Percentiles rank a stretch among this genome's conserved stretches.
phyloP scores from a whole-genome alignment of 352 stramenopile genomes.

The Thalassiosira pacifica region DNA sequence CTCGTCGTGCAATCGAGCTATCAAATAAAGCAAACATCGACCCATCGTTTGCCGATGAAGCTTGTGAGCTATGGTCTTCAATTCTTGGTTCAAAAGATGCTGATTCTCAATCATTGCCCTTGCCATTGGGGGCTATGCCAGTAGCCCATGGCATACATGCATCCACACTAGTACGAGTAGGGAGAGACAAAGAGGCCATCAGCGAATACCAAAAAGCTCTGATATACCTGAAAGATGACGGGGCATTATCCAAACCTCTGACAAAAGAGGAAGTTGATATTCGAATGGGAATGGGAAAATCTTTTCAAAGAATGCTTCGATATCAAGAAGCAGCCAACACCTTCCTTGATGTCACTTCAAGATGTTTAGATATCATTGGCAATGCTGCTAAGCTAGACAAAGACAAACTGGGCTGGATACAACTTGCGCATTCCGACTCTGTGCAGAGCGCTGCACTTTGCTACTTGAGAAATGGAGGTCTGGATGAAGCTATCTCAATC shows the following conservation, averaged over 20 bases:
- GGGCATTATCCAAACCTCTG: slow-evolving; percentile 11
- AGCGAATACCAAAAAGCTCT: slow-evolving; percentile 59
- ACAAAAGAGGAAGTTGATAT: slow-evolving; percentile 47
- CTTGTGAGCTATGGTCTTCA: slow-evolving; percentile 52
- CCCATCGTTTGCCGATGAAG: slow-evolving; percentile 42
- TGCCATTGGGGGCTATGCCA: slow-evolving; percentile 39
- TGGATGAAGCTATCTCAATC: slow-evolving; percentile 35
- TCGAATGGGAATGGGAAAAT: slow-evolving; percentile 59
- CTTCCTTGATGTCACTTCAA: slow-evolving; percentile 46
- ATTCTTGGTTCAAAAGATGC: slow-evolving; percentile 32
- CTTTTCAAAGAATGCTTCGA: slow-evolving; percentile 70
- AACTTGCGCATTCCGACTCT: slow-evolving; percentile 13
- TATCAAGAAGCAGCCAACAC: slow-evolving; percentile 64
- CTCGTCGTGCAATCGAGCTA: slow-evolving; percentile 33
- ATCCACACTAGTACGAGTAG: slow-evolving; percentile 69
- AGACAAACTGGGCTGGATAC: background rate
- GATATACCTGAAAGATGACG: slow-evolving; percentile 14
- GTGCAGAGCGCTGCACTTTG: slow-evolving; percentile 61
- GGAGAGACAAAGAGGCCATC: slow-evolving; percentile 66
- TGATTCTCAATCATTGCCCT: background rate
- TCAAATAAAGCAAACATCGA: slow-evolving; percentile 48
- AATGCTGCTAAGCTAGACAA: no score
- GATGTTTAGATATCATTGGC: no score
- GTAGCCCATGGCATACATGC: slow-evolving; percentile 63
- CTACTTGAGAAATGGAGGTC: slow-evolving; percentile 55